A percentile compares a stretch with the other conserved stretches of the same genome.
Evolutionary conservation across 192 early-diverging fungal genomes (phyloP).

Genomic region (Geosiphon pyriformis): DNA sequence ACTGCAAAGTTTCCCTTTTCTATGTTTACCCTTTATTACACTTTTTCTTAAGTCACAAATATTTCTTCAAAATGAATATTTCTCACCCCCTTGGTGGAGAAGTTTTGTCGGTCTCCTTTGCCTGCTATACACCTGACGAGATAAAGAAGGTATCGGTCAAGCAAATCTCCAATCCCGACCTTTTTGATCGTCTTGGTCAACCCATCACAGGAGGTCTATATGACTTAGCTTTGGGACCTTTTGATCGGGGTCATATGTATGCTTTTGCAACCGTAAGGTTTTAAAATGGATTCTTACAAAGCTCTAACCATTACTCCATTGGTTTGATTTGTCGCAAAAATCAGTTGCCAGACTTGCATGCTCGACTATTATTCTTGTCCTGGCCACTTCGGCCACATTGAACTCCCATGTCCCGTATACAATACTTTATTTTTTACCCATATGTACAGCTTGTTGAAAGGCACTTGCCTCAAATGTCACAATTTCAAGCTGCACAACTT

Average conservation of each 20-base stretch:
- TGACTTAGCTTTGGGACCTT: conserved; percentile 91
- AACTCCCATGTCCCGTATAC: conserved; percentile 79
- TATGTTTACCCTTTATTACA: too few species aligned
- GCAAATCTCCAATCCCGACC: conserved; percentile 81
- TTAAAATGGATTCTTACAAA: too few species aligned
- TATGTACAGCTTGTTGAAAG: conserved; percentile 81
- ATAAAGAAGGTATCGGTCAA: conserved; percentile 91
- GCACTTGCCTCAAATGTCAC: conserved; percentile 88
- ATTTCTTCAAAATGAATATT: too few species aligned
- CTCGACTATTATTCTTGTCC: conserved; percentile 80
- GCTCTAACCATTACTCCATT: too few species aligned
- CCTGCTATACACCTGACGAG: conserved; percentile 84
- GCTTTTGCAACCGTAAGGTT: too few species aligned
- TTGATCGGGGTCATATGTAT: conserved; percentile 71
- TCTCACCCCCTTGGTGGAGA: conserved; percentile 73
- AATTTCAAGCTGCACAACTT: conserved; percentile 57
- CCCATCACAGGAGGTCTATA: conserved; percentile 90
- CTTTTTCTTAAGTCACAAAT: too few species aligned
- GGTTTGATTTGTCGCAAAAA: too few species aligned
- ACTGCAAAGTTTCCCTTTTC: too few species aligned
- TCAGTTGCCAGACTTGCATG: conserved; percentile 82
- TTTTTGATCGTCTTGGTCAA: conserved; percentile 85
- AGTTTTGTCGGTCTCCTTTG: conserved; percentile 84
- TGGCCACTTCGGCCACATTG: conserved; percentile 97
- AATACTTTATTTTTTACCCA: conserved; percentile 94